These are phyloP conservation scores for Multifurca ochricompacta DNA, from an alignment of 768 basidiomycete genomes.

Conservation along the genomic window DNA sequence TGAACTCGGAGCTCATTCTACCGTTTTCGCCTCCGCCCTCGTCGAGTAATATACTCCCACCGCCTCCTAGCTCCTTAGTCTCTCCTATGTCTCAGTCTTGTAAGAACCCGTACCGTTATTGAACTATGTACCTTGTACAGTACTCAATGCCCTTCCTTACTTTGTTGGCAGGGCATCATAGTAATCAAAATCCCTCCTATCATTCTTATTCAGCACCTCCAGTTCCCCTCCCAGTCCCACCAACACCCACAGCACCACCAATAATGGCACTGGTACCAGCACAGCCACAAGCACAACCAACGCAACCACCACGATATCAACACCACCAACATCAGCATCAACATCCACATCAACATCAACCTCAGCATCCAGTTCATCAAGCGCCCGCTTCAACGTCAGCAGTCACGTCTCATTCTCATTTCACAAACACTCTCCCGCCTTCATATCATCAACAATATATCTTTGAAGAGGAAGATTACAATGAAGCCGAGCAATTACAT, in stretches of 20 bases:
- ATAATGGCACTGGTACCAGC: too few species aligned
- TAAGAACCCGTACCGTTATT: constrained; percentile 69
- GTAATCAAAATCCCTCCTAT: constrained; percentile 22
- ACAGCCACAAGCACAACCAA: background rate
- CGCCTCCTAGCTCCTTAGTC: constrained; percentile 47
- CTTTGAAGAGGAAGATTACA: constrained; percentile 20
- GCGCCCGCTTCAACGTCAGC: background rate
- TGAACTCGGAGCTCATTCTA: constrained; percentile 19
- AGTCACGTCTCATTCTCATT: background rate
- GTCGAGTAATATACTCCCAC: constrained; percentile 31
- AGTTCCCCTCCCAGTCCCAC: background rate
- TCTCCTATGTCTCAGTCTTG: constrained; percentile 37
- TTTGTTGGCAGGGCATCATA: constrained; percentile 42
- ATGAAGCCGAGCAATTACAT: constrained; percentile 11
- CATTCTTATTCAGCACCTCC: constrained; percentile 19
- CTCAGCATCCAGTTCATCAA: background rate
- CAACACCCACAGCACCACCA: background rate
- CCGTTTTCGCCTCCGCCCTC: constrained; percentile 23
- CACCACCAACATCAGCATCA: too few species aligned
- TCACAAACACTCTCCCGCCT: constrained; percentile 13
- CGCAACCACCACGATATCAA: too few species aligned
- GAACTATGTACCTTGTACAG: constrained; percentile 58
- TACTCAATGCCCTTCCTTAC: constrained; percentile 49
- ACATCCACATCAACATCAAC: background rate
- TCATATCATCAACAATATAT: constrained; percentile 17